These are phyloP conservation scores for Ammopiptanthus mongolicus DNA, from an alignment of 306 rosid genomes.

Conservation along the genomic window DNA sequence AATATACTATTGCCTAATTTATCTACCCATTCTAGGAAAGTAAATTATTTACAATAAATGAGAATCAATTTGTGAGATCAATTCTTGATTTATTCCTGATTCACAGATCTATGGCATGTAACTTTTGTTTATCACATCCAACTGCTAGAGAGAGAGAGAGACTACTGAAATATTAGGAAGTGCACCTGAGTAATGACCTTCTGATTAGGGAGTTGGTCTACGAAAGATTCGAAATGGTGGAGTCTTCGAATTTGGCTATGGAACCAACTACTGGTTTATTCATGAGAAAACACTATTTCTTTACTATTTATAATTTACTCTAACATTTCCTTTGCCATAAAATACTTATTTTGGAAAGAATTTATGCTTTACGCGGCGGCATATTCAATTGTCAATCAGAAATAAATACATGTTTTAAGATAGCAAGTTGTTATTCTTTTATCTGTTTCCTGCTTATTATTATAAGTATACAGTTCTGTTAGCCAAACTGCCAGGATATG, in stretches of 20 bases:
- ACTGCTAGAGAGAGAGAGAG: background rate
- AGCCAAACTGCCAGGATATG: constrained; percentile 1
- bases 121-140: background rate
- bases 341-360: background rate
- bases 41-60: too few species aligned
- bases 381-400: background rate
- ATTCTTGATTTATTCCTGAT: too few species aligned
- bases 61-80: too few species aligned
- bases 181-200: background rate
- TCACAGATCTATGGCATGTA: background rate
- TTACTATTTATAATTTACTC: background rate
- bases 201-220: background rate
- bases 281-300: background rate
- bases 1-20: too few species aligned
- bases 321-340: background rate
- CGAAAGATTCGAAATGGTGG: background rate
- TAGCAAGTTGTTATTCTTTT: background rate
- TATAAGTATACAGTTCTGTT: constrained; percentile 17
- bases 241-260: background rate
- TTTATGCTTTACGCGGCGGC: background rate
- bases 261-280: background rate
- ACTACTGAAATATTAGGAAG: background rate
- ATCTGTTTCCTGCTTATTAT: background rate
- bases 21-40: too few species aligned
- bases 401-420: background rate